These are phyloP conservation scores for Paxillus ammoniavirescens DNA, from an alignment of 768 basidiomycete species.

Conservation along the genomic window DNA sequence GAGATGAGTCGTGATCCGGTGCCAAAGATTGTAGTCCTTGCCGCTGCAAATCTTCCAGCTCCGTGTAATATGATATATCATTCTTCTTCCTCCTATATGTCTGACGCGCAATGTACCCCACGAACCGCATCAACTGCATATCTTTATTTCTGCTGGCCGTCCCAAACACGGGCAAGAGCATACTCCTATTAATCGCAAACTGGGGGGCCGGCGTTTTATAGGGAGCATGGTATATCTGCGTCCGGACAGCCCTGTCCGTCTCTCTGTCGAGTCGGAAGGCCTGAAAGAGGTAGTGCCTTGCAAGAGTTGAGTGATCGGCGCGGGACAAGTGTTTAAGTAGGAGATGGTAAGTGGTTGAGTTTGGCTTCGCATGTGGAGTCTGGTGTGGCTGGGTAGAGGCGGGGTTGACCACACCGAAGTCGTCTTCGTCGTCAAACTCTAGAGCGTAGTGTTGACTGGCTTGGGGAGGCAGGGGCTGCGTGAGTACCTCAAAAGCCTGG, in stretches of 20 bases:
- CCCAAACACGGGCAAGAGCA: constrained; percentile 57
- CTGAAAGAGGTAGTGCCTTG: constrained; percentile 65
- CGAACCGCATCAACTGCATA: constrained; percentile 59
- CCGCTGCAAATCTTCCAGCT: constrained; percentile 28
- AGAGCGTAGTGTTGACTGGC: constrained; percentile 43
- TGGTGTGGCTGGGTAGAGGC: constrained; percentile 33
- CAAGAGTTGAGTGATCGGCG: constrained; percentile 48
- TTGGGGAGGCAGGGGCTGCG: constrained; percentile 61
- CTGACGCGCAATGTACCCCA: constrained; percentile 44
- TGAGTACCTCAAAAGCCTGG: constrained; percentile 75
- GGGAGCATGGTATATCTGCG: constrained; percentile 29
- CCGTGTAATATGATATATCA: constrained; percentile 43
- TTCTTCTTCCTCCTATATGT: constrained; percentile 49
- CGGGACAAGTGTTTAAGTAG: constrained; percentile 58
- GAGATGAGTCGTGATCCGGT: constrained; percentile 20
- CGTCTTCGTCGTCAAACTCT: constrained; percentile 66
- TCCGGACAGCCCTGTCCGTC: constrained; percentile 33
- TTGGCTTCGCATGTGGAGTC: constrained; percentile 51
- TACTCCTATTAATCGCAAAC: constrained; percentile 53
- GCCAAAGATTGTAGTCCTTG: constrained; percentile 22
- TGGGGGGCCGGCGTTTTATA: constrained; percentile 44
- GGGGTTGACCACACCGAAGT: constrained; percentile 44
- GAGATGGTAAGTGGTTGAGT: constrained; percentile 63
- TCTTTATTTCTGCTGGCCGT: constrained; percentile 59
- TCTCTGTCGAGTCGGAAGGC: constrained; percentile 46